Conservation (phyloP, 192 early-diverging fungal species). For the Coemansia sp. region DNA sequence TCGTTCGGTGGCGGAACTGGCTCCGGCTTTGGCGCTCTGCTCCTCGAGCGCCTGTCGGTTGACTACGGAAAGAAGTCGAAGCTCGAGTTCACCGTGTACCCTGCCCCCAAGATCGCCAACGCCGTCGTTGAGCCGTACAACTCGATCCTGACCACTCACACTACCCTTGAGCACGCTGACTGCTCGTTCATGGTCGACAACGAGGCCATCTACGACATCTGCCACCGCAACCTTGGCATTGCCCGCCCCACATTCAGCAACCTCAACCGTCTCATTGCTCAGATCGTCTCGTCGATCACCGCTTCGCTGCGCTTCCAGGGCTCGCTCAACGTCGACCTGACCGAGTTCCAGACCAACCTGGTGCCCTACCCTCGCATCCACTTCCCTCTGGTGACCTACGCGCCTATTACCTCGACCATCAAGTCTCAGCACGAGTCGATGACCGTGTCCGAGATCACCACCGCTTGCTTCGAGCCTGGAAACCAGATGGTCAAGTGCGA, state of each 20-base stretch:
- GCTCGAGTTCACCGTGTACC: constrained; percentile 99
- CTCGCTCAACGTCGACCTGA: constrained; percentile 98
- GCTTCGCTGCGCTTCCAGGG: constrained; percentile 98
- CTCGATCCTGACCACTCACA: constrained; percentile 99
- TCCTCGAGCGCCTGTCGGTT: constrained; percentile 97
- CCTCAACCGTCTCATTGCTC: constrained; percentile 96
- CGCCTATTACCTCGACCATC: constrained; percentile 91
- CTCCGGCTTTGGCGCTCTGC: constrained; percentile 97
- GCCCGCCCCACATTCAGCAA: constrained; percentile 97
- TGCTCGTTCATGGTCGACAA: constrained; percentile 99
- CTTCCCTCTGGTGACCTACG: constrained; percentile 98
- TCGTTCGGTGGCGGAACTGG: constrained; percentile 99
- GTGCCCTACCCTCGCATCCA: constrained; percentile 99
- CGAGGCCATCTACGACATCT: constrained; percentile 99
- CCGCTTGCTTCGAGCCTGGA: constrained; percentile 94
- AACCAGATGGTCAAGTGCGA: constrained; percentile 99
- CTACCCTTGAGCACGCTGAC: constrained; percentile 98
- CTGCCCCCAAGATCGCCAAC: constrained; percentile 96
- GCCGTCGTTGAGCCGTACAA: constrained; percentile 99
- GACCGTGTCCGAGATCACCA: constrained; percentile 95
- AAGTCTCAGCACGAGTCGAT: constrained; percentile 98
- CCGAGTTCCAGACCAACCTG: constrained; percentile 99
- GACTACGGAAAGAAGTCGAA: constrained; percentile 99
- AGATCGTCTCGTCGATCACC: constrained; percentile 99
- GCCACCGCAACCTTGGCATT: constrained; percentile 97